Conservation (phyloP, 2,329 filamentous ascomycete genomes). For the Nectriaceae sp. region DNA sequence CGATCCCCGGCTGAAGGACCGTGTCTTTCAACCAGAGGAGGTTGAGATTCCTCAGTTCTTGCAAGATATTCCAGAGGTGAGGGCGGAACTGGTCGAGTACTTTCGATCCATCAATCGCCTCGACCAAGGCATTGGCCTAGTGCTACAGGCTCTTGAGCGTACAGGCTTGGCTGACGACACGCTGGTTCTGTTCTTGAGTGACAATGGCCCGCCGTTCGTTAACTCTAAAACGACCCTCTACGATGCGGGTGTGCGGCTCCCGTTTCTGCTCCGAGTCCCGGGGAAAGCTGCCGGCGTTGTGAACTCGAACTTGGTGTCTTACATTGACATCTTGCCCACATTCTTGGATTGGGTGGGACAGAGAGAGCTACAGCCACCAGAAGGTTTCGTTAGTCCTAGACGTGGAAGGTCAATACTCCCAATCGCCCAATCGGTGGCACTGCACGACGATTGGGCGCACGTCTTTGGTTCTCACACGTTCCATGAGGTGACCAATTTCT, state of each 20-base stretch:
- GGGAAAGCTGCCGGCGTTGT: constrained; percentile 23
- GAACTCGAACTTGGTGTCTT: constrained; percentile 48
- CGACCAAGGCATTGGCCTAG: constrained; percentile 43
- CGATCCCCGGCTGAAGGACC: constrained; percentile 24
- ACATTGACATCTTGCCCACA: constrained; percentile 48
- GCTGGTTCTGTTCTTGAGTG: constrained; percentile 48
- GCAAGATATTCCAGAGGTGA: constrained; percentile 40
- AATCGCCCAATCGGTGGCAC: constrained; percentile 28
- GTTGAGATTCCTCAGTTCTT: constrained; percentile 44
- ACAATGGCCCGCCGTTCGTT: constrained; percentile 51
- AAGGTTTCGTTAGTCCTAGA: constrained; percentile 12
- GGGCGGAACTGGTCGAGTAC: constrained; percentile 46
- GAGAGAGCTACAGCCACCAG: constrained; percentile 8
- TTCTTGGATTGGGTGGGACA: constrained; percentile 42
- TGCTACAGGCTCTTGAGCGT: constrained; percentile 37
- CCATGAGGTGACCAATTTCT: constrained; percentile 53
- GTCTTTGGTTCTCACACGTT: constrained; percentile 55
- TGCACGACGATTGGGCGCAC: constrained; percentile 30
- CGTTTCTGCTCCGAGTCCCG: constrained; percentile 43
- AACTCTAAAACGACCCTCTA: constrained; percentile 54
- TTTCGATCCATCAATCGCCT: constrained; percentile 42
- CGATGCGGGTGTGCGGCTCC: constrained; percentile 47
- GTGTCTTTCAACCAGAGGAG: constrained; percentile 31
- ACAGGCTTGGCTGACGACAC: constrained; percentile 38
- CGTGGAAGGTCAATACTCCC: constrained; percentile 41